Percentiles rank a stretch among this genome's conserved stretches.
These are phyloP conservation scores for Globisporangium okanoganense DNA, from an alignment of 352 stramenopile species.

Conservation along the genomic window DNA sequence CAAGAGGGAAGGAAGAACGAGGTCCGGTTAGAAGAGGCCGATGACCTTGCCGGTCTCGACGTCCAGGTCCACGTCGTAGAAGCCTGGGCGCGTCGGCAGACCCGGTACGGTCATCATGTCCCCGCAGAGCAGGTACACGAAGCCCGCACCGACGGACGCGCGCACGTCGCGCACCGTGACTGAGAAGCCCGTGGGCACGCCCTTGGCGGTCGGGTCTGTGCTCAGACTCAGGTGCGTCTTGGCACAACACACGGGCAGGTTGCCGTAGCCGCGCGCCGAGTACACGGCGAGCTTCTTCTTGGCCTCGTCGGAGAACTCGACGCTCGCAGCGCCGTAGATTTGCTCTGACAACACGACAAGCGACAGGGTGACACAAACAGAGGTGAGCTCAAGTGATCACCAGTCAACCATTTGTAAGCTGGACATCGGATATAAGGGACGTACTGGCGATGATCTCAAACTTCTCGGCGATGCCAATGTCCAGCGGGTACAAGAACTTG, in stretches of 20 bases:
- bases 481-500: slow-evolving; percentile 94
- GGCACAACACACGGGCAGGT: slow-evolving; percentile 95
- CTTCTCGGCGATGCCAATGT: slow-evolving; percentile 92
- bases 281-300: slow-evolving; percentile 95
- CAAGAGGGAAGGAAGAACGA: background rate
- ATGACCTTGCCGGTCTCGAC: slow-evolving; percentile 93
- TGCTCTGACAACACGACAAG: slow-evolving; percentile 54
- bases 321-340: slow-evolving; percentile 95
- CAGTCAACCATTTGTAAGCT: slow-evolving; percentile 26
- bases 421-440: slow-evolving; percentile 81
- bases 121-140: slow-evolving; percentile 93
- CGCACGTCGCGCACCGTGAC: slow-evolving; percentile 95
- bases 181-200: slow-evolving; percentile 92
- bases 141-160: slow-evolving; percentile 94
- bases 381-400: slow-evolving; percentile 38
- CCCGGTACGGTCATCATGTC: slow-evolving; percentile 99
- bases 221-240: slow-evolving; percentile 99
- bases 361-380: slow-evolving; percentile 1
- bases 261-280: slow-evolving; percentile 55
- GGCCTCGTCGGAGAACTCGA: slow-evolving; percentile 93
- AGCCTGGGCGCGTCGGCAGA: slow-evolving; percentile 96
- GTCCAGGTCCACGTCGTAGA: slow-evolving; percentile 98
- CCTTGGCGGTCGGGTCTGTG: slow-evolving; percentile 92
- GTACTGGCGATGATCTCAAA: slow-evolving; percentile 94
- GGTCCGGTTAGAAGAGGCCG: slow-evolving; percentile 85